Conservation (phyloP, 2,329 filamentous ascomycete genomes). For the Alternaria brassicae region DNA sequence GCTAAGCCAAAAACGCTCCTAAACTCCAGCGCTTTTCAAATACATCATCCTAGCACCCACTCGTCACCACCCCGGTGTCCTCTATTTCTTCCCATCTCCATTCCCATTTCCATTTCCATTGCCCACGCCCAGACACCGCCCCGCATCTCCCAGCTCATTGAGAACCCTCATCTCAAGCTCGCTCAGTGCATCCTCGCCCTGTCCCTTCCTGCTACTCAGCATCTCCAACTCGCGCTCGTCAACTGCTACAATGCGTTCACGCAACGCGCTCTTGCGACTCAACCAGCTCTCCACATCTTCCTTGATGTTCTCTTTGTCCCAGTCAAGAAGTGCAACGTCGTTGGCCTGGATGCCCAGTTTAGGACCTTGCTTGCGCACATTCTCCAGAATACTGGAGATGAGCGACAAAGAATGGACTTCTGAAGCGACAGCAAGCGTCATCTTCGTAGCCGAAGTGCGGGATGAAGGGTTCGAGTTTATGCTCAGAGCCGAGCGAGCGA, state of each 20-base stretch:
- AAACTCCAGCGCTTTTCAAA: conserved; percentile 17
- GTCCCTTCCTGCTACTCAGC: conserved; percentile 48
- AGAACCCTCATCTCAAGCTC: conserved; percentile 79
- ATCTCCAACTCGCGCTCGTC: conserved; percentile 75
- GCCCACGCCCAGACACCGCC: conserved; percentile 47
- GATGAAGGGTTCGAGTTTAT: conserved; percentile 63
- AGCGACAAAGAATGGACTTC: conserved; percentile 83
- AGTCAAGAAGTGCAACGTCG: conserved; percentile 75
- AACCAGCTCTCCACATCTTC: conserved; percentile 88
- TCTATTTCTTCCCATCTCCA: conserved; percentile 8
- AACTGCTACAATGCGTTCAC: conserved; percentile 75
- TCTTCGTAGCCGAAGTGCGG: conserved; percentile 53
- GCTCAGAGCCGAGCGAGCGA: conserved; percentile 73
- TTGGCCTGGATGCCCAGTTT: conserved; percentile 59
- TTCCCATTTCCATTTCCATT: conserved; percentile 21
- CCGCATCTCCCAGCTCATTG: conserved; percentile 43
- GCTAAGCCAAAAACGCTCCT: not conserved
- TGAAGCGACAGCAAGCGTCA: conserved; percentile 75
- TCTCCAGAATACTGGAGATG: conserved; percentile 74
- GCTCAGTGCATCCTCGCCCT: conserved; percentile 52
- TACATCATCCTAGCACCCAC: not conserved
- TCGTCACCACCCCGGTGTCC: not conserved
- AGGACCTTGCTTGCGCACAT: conserved; percentile 61
- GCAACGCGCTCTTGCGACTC: conserved; percentile 70
- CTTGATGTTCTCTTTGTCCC: conserved; percentile 74